Evolutionary conservation across 1,284 basidiomycete genomes (phyloP).

Genomic region (Ustilago tritici): DNA sequence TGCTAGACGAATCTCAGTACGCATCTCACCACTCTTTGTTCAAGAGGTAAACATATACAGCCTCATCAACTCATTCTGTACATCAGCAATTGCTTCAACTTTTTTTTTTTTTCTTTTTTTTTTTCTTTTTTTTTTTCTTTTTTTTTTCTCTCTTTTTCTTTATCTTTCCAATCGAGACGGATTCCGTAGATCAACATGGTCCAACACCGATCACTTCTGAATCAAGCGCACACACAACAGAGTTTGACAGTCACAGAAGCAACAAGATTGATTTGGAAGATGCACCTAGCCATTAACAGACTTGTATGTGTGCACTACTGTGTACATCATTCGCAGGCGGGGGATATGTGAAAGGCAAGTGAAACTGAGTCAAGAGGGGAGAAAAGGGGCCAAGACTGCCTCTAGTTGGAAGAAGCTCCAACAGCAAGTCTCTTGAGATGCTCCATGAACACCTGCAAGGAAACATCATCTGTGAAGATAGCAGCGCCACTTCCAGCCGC

Average conservation of each 20-base stretch:
- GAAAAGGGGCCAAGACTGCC: background rate
- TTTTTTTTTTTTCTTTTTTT: no score
- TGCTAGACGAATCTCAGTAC: no score
- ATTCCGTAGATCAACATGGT: background rate
- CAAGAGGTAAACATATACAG: background rate
- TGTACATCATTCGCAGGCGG: background rate
- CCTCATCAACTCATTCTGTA: conserved; percentile 1
- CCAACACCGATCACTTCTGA: background rate
- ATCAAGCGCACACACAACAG: background rate
- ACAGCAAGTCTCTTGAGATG: conserved; percentile 70
- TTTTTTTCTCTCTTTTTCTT: no score
- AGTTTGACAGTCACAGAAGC: background rate
- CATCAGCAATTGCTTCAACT: conserved; percentile 1
- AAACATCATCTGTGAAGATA: conserved; percentile 98
- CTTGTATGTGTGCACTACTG: background rate
- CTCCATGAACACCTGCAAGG: conserved; percentile 71
- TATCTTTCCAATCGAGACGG: conserved; percentile 9
- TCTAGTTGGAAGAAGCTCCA: conserved; percentile 62
- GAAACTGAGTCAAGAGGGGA: background rate
- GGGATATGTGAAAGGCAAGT: background rate
- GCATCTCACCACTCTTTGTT: conserved; percentile 3
- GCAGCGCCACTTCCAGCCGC: conserved; percentile 77
- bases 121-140: no score
- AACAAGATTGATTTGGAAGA: background rate
- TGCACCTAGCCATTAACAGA: background rate